Evolutionary conservation across 2,329 filamentous ascomycete species (phyloP), one percentile per base, ranked within the genome.

Genomic region (Teratosphaeria zuluensis): DNA sequence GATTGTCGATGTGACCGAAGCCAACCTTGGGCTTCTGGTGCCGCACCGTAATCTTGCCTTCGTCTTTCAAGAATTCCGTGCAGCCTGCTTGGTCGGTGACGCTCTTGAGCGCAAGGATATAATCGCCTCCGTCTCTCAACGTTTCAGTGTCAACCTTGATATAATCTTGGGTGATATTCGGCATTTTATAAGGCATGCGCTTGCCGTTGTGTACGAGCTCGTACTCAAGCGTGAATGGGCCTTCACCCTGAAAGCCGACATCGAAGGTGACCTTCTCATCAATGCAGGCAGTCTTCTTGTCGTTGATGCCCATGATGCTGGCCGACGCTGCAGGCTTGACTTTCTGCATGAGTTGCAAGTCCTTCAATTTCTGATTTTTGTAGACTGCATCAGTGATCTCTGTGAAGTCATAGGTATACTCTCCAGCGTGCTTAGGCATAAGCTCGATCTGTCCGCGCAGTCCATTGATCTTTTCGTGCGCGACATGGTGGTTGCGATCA

Each of bases 321-420:
- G 92, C 92, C 9, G 88, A 89, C 6, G 94, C 92, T 3, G 92
- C 89, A 9, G 94, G 94, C 73, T 95, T 96, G 65, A 99, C 92
- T 67, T 90, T 86, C 73, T 97, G 92, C 73, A 95, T 87, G 48
- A 97, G 76, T 19, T 55, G 59, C 9, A 83, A 74, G 61, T 87
- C 80, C 12, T 81, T 75, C 24, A 95, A 75, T 30, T 80, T 77
- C 55, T 87, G 80, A 1, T 80, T 80, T 33, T 81, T 81, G 75
- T 99, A 99, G 33, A 97, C 86, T 53, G 81, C 80, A 72, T 99
- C 95, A 63, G 86, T 84, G 59, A 99, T 86, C 48, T 85, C 84
- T 63, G 83, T 82, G 74, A 99, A 96, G 28, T 85, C 81, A 73
- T 97, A 99, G 65, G 84, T 87, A 75, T 96, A 95, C 57, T 86